These are phyloP conservation scores for Lachnellula cervina DNA, from an alignment of 2,329 filamentous ascomycete species.

Conservation along the genomic window DNA sequence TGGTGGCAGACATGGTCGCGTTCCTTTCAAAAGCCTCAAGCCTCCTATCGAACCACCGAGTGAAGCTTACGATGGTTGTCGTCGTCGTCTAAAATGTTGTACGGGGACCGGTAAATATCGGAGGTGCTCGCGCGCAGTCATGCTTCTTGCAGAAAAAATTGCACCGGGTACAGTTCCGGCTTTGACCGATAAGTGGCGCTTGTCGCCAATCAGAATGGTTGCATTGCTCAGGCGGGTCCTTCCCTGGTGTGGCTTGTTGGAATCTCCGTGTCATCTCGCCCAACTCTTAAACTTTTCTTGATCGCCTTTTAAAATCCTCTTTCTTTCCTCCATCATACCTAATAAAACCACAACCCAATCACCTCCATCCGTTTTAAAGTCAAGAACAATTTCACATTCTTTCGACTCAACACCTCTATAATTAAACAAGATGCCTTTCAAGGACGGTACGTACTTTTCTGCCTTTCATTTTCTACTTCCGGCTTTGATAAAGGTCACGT, in stretches of 20 bases:
- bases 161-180: background rate
- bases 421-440: slow-evolving; percentile 37
- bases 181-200: background rate
- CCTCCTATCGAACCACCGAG: background rate
- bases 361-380: slow-evolving; percentile 2
- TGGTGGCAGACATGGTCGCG: slow-evolving; percentile 34
- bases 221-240: background rate
- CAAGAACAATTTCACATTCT: slow-evolving; percentile 11
- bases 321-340: slow-evolving; percentile 6
- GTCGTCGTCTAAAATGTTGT: background rate
- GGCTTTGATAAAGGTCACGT: slow-evolving; percentile 14
- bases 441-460: slow-evolving; percentile 33
- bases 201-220: background rate
- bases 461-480: slow-evolving; percentile 6
- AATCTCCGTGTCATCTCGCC: slow-evolving; percentile 6
- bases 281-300: background rate
- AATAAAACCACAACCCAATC: slow-evolving; percentile 7
- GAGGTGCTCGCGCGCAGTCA: background rate
- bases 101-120: background rate
- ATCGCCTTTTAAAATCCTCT: background rate
- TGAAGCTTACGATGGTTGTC: background rate
- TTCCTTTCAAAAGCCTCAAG: background rate
- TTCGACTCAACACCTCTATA: slow-evolving; percentile 9
- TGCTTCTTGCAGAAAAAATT: background rate
- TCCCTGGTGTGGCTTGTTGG: slow-evolving; percentile 8